Evolutionary conservation across 495 filamentous ascomycete species (phyloP).

Genomic region (Neurospora africana): DNA sequence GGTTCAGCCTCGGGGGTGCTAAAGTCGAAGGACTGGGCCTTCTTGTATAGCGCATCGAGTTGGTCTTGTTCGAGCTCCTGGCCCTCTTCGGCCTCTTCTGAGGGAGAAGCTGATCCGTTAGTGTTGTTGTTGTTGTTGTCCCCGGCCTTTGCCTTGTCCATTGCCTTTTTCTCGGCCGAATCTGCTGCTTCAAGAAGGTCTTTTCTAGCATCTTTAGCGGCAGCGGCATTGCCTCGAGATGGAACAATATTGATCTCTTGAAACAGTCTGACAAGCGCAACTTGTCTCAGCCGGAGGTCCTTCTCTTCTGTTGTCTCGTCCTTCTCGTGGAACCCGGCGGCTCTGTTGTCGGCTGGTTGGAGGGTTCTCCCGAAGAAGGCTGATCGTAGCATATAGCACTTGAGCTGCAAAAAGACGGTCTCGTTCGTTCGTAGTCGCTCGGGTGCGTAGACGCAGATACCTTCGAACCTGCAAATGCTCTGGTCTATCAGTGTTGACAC

Average conservation of each 20-base stretch:
- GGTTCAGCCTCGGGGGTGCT: slow-evolving; percentile 78
- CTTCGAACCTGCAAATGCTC: slow-evolving; percentile 79
- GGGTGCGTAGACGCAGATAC: slow-evolving; percentile 78
- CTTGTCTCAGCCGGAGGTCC: slow-evolving; percentile 72
- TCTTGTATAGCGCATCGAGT: slow-evolving; percentile 85
- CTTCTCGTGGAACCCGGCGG: slow-evolving; percentile 50
- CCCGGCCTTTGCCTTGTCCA: slow-evolving; percentile 24
- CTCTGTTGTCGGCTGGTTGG: slow-evolving; percentile 56
- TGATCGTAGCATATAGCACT: slow-evolving; percentile 61
- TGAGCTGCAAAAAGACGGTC: slow-evolving; percentile 79
- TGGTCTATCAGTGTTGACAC: slow-evolving; percentile 90
- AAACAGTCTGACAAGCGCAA: slow-evolving; percentile 79
- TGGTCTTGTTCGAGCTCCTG: slow-evolving; percentile 92
- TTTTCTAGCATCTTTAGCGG: slow-evolving; percentile 67
- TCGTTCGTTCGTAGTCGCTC: slow-evolving; percentile 82
- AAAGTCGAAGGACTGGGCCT: slow-evolving; percentile 95
- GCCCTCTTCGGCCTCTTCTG: slow-evolving; percentile 69
- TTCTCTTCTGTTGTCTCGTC: slow-evolving; percentile 82
- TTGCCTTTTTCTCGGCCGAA: slow-evolving; percentile 67
- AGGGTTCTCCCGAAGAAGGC: slow-evolving; percentile 58
- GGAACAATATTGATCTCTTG: slow-evolving; percentile 79
- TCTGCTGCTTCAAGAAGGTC: slow-evolving; percentile 80
- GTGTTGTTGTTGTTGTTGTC: slow-evolving; percentile 40
- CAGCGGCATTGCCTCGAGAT: slow-evolving; percentile 58
- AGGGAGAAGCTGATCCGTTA: slow-evolving; percentile 33